These are phyloP conservation scores for Ampelocalamus luodianensis DNA, from an alignment of 176 grass and related monocot species.

Conservation along the genomic window DNA sequence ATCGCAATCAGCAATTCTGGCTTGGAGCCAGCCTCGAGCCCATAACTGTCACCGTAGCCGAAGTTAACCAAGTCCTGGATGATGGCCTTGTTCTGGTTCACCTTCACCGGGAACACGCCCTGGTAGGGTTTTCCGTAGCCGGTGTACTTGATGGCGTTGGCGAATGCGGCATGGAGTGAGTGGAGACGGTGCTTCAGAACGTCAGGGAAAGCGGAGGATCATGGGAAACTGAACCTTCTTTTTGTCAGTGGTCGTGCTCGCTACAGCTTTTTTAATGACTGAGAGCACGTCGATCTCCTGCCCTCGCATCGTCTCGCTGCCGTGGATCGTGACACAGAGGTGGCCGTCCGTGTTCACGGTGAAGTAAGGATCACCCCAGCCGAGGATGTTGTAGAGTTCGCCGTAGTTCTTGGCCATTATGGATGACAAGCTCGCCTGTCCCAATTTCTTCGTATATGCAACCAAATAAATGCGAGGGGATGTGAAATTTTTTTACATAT, in stretches of 20 bases:
- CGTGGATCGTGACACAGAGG: conserved; percentile 25
- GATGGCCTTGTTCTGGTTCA: conserved; percentile 37
- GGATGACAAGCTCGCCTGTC: not conserved
- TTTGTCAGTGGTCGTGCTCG: not conserved
- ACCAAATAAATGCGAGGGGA: not conserved
- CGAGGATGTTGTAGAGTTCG: conserved; percentile 29
- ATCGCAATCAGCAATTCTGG: conserved; percentile 36
- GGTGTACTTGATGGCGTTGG: conserved; percentile 4
- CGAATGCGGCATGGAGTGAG: conserved; percentile 35
- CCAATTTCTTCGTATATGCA: not conserved
- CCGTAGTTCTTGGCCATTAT: conserved; percentile 23
- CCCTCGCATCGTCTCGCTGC: not conserved
- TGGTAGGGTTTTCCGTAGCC: not conserved
- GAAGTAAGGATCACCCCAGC: conserved; percentile 49
- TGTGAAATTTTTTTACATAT: no score
- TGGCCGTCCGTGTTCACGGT: conserved; percentile 28
- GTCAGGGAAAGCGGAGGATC: conserved; percentile 49
- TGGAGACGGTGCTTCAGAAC: conserved; percentile 33
- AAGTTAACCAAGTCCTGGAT: conserved; percentile 16
- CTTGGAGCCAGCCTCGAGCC: conserved; percentile 48
- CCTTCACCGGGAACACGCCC: conserved; percentile 45
- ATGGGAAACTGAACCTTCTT: conserved; percentile 28
- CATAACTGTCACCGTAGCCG: conserved; percentile 7
- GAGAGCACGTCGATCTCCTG: conserved; percentile 39
- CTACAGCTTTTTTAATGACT: not conserved